Conservation (phyloP, 208 protist genomes). For the Herpetomonas muscarum region DNA sequence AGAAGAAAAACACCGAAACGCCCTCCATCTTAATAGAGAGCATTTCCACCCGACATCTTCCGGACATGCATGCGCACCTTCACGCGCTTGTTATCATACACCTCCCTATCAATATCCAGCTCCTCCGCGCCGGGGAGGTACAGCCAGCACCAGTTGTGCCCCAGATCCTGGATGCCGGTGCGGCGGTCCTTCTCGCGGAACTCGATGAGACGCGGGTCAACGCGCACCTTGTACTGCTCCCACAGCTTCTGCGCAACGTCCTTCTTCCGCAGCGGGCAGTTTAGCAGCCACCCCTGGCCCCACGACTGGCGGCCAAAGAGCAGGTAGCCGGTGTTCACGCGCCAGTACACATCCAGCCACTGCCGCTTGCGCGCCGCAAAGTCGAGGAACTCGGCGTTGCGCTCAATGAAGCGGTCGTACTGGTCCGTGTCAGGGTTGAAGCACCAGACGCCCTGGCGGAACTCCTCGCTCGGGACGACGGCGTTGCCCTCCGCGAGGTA, state of each 20-base stretch:
- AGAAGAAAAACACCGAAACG: conserved; percentile 6
- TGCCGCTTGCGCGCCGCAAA: conserved; percentile 89
- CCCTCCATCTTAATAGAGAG: conserved; percentile 54
- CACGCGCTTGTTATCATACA: conserved; percentile 92
- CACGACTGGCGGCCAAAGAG: conserved; percentile 86
- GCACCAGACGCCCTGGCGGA: conserved; percentile 83
- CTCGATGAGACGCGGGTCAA: conserved; percentile 84
- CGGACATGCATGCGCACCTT: conserved; percentile 91
- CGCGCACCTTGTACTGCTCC: conserved; percentile 90
- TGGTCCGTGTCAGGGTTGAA: conserved; percentile 85
- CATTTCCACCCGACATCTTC: conserved; percentile 66
- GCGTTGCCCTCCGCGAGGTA: conserved; percentile 72
- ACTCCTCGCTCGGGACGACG: conserved; percentile 56
- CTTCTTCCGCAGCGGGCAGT: conserved; percentile 85
- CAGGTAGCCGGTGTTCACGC: conserved; percentile 90
- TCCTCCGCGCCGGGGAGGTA: conserved; percentile 91
- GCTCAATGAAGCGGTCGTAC: conserved; percentile 86
- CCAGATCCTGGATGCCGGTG: conserved; percentile 88
- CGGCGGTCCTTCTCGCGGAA: conserved; percentile 84
- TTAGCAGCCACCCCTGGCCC: conserved; percentile 86
- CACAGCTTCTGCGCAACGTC: conserved; percentile 90
- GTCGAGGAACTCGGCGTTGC: conserved; percentile 87
- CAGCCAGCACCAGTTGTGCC: conserved; percentile 92
- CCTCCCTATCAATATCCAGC: conserved; percentile 84
- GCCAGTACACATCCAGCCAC: conserved; percentile 92